Conservation (phyloP, 345 rosid genomes). For the Trapa incisa region DNA sequence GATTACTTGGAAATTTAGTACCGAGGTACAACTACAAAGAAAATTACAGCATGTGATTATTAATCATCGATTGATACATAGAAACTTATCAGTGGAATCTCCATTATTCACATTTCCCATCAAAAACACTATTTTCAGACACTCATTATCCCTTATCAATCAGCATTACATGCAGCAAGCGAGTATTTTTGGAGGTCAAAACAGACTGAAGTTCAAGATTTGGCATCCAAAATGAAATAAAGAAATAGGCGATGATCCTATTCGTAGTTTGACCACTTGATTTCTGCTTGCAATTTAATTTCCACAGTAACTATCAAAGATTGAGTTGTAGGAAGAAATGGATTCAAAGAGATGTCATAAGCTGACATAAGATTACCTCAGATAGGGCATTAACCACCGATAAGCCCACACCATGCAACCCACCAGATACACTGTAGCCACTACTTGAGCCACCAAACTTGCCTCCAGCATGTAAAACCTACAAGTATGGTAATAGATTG, state of each 20-base stretch:
- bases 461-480: conserved; percentile 97
- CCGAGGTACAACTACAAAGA: neutral
- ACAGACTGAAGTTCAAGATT: neutral
- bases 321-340: neutral
- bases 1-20: neutral
- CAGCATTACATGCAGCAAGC: neutral
- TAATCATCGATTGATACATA: neutral
- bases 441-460: conserved; percentile 96
- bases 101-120: neutral
- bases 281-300: neutral
- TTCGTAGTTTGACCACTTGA: neutral
- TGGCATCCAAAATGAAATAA: neutral
- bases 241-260: neutral
- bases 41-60: neutral
- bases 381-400: conserved; percentile 98
- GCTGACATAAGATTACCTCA: conserved; percentile 39
- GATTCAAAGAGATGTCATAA: neutral
- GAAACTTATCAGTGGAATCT: neutral
- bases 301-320: neutral
- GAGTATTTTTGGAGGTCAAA: neutral
- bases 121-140: neutral
- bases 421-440: conserved; percentile 96
- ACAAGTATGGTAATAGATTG: conserved; percentile 12
- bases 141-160: neutral
- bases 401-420: conserved; percentile 94